These are phyloP conservation scores for Arabis hirsuta DNA, from an alignment of 345 rosid genomes.

Conservation along the genomic window DNA sequence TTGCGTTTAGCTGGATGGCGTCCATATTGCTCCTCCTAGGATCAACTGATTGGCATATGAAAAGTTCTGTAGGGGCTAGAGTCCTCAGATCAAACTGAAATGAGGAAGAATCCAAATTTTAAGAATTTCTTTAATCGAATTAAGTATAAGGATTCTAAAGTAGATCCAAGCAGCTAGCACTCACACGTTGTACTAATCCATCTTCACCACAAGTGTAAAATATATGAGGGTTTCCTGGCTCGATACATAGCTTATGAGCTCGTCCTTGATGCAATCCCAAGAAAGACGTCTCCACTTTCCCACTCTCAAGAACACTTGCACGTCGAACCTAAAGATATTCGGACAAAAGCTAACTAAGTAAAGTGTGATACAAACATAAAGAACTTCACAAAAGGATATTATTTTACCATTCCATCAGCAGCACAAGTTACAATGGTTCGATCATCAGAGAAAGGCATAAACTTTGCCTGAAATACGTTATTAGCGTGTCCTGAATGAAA, in stretches of 20 bases:
- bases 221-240: slow-evolving; percentile 84
- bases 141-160: neutral
- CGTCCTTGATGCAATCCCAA: slow-evolving; percentile 66
- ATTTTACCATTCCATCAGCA: slow-evolving; percentile 85
- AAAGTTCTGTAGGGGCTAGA: slow-evolving; percentile 62
- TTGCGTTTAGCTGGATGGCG: slow-evolving; percentile 63
- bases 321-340: slow-evolving; percentile 62
- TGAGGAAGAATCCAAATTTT: neutral
- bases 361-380: neutral
- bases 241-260: slow-evolving; percentile 84
- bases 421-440: slow-evolving; percentile 86
- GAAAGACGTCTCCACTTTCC: slow-evolving; percentile 58
- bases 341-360: neutral
- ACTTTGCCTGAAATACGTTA: slow-evolving; percentile 86
- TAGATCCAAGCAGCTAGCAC: slow-evolving; percentile 40
- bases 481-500: slow-evolving; percentile 71
- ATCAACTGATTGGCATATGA: slow-evolving; percentile 60
- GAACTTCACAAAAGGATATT: neutral
- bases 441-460: slow-evolving; percentile 83
- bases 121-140: neutral
- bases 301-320: slow-evolving; percentile 72
- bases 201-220: slow-evolving; percentile 94
- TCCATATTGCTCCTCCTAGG: slow-evolving; percentile 45
- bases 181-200: slow-evolving; percentile 89
- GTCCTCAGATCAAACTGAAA: slow-evolving; percentile 92